These are phyloP conservation scores for Tricholoma hemisulphureum DNA, from an alignment of 768 basidiomycete genomes.

Conservation along the genomic window DNA sequence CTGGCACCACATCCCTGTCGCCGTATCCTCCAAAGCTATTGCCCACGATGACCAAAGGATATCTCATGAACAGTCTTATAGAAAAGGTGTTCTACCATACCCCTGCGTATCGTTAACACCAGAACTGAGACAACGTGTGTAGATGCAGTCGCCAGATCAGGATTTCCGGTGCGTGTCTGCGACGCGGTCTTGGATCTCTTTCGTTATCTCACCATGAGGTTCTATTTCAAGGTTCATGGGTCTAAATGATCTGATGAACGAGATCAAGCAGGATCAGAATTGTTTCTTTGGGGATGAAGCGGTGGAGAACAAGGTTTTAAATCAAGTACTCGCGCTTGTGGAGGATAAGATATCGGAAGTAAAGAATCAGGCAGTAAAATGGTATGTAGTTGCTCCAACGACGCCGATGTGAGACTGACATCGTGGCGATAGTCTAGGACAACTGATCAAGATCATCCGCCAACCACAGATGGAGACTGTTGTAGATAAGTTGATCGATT, in stretches of 20 bases:
- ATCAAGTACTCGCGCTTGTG: conserved; percentile 80
- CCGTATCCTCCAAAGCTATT: background rate
- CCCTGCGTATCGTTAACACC: background rate
- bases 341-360: conserved; percentile 98
- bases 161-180: conserved; percentile 67
- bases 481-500: conserved; percentile 85
- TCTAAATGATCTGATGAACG: conserved; percentile 88
- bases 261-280: conserved; percentile 75
- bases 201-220: conserved; percentile 17
- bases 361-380: conserved; percentile 96
- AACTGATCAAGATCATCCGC: conserved; percentile 85
- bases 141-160: conserved; percentile 92
- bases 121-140: conserved; percentile 9
- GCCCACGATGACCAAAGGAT: conserved; percentile 75
- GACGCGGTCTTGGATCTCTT: conserved; percentile 23
- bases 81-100: conserved; percentile 57
- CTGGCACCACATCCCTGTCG: background rate
- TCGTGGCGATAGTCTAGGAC: conserved; percentile 62
- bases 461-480: conserved; percentile 82
- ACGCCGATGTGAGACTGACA: conserved; percentile 2
- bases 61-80: conserved; percentile 79
- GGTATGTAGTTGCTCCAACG: conserved; percentile 45
- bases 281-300: conserved; percentile 83
- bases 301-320: conserved; percentile 81
- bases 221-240: conserved; percentile 84